Evolutionary conservation across 805 yeast genomes (phyloP), one percentile per base, ranked within the genome.

Genomic region (Saccharomycopsis schoenii): DNA sequence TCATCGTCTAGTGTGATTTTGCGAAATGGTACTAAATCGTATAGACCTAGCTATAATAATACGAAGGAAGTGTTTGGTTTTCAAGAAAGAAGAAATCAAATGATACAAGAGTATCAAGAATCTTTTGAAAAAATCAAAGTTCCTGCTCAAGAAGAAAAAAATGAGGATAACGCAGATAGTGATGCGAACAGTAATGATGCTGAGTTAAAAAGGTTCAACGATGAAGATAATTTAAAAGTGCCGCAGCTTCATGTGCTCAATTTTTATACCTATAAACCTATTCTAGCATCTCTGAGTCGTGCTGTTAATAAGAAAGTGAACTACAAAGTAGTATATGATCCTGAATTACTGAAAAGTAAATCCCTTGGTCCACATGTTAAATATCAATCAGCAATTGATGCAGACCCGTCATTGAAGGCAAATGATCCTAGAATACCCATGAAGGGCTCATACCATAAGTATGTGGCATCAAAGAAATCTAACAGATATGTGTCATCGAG

Each of bases 261-360:
- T 17, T 47, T 47, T 47, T 47, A 21, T 47, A 47, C 36, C 21
- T 47, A 47, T 24, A 47, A 12, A 47, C 52, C 52, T 47, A 15
- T 47, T 47, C 34, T 47, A 19, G 14, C 52, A 21, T 47, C 52
- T 2, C 52, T 47, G 52, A 47, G 58, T 21, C 11, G 19, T 15
- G 19, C 41, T 34, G 29, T 51, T 10, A 36, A 43, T n/a, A 61
- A 59, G 41, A 68, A 62, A 52, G 56, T 63, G 59, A 72, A 73
- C 58, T 78, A 74, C 66, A 77, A 72, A 62, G 80, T 83, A 0
- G 64, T 74, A 1, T 82, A 81, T 66, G 89, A 84, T 66, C 82
- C 83, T 1, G 81, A 77, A 25, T 62, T 77, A 4, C 75, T 76
- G 60, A 81, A 80, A 65, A 76, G 78, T 40, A 72, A 73, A 51